A percentile compares a stretch with the other conserved stretches of the same genome.
phyloP scores from a whole-genome alignment of 495 filamentous ascomycete genomes.

The Chaetomium tenue region DNA sequence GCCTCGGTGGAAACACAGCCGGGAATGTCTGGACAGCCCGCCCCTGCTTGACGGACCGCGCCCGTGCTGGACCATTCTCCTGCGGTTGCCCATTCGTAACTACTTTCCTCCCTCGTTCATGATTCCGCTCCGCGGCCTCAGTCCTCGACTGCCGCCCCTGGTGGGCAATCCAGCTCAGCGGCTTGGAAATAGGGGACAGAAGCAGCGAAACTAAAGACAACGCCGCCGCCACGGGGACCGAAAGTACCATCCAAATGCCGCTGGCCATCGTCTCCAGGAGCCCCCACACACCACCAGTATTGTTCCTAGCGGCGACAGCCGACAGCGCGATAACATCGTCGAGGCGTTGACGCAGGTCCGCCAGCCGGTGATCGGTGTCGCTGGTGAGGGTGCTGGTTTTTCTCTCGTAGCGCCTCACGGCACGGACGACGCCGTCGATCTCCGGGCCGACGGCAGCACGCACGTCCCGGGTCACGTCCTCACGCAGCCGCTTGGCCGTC shows the following conservation, averaged over 20 bases:
- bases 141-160: not conserved
- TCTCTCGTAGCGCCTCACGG: conserved; percentile 93
- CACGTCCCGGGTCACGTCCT: conserved; percentile 56
- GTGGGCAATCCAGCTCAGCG: not conserved
- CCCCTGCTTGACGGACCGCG: not conserved
- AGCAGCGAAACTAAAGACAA: not conserved
- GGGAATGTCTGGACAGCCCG: not conserved
- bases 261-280: conserved; percentile 29
- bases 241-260: conserved; percentile 3
- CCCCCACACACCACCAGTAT: conserved; percentile 16
- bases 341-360: conserved; percentile 64
- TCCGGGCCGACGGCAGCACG: conserved; percentile 70
- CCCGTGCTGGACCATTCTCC: not conserved
- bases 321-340: conserved; percentile 77
- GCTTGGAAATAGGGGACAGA: not conserved
- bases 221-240: not conserved
- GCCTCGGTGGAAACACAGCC: not conserved
- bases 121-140: not conserved
- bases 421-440: conserved; percentile 83
- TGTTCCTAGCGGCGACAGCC: conserved; percentile 65
- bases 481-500: conserved; percentile 36
- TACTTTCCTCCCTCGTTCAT: not conserved
- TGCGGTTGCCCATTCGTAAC: not conserved
- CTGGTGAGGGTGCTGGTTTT: conserved; percentile 66
- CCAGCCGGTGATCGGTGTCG: conserved; percentile 73